Base-by-base conservation (phyloP, 495 filamentous ascomycete genomes). In the Aspergillus bridgeri region DNA sequence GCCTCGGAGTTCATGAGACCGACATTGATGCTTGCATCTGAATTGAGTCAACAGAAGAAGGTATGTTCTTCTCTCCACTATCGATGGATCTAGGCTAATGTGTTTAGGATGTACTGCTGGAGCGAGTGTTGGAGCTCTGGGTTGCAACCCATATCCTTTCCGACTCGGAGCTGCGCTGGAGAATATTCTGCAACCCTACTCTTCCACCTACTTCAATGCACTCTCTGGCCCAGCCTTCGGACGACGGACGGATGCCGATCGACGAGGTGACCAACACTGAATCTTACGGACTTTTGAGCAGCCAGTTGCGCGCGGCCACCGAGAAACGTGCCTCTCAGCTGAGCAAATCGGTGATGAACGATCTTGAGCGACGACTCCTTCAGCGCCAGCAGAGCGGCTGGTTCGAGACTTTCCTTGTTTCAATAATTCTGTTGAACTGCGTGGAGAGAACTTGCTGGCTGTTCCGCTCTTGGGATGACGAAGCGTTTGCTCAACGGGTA, bases 381-480 rank as follows among this genome's bases (percentile, higher is more conserved):
- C 86, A 88, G 59, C 84, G 88, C 46, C 83, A 85, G 66, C 86
- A 90, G 69, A 81, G 79, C 44, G 86, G 81, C 58, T 82, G 82
- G 62, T 91, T 91, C 58, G 84, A 86, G 63, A 90, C 87, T 46
- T 92, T 89, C 69, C 75, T 93, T 17, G 83, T 86, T 4, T 82
- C 86, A 13, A 71, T 93, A 55, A 81, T 94, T 38, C 79, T 93
- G 18, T 75, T 94, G 42, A 89, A 87, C 68, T 91, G 88, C 56
- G 82, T 92, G 9, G 90, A 94, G 71, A 87, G 90, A 66, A 88
- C 87, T n/a, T 88, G 85, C 52, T 92, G 89, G 86, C 79, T 89
- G 0, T 92, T 89, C 76, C 86, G 84, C 33, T 84, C 81, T 0
- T 90, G 86, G 86, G 85, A 88, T 45, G 81, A 86, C 59, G 79